Evolutionary conservation across 768 basidiomycete species (phyloP), one percentile per base, ranked within the genome.

Genomic region (Phylloporus arenicola): DNA sequence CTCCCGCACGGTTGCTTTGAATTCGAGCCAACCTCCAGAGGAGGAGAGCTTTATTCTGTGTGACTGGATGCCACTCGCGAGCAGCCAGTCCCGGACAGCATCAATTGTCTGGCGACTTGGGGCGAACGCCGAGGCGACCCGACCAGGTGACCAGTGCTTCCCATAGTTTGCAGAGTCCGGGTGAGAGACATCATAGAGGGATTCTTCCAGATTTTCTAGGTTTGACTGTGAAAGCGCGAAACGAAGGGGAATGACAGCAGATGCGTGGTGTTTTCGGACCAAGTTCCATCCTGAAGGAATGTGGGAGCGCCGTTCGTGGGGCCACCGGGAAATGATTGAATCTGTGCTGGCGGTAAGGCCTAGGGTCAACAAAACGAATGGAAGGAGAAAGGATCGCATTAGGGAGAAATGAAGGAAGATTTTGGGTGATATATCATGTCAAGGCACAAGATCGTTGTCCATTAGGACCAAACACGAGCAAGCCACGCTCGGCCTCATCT

Each of bases 181-280:
- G 48, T 74, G 70, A 0, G 77, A 69, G 12, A 78, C 68, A 3
- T 72, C 65, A 52, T 72, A 61, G 35, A 78, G 71, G 41, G 67
- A 57, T 45, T 71, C 68, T 19, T 76, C 74, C 13, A 79, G 53
- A 31, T 62, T 43, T 46, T 72, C 58, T 7, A 74, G 48, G 52
- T 79, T 76, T 38, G 59, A 60, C 57, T 79, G 77, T 7, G 56
- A 54, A 6, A 78, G 69, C 0, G 75, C 77, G 38, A 78, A 70
- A 41, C 75, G 75, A 31, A 78, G 61, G 11, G 76, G 77, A 24
- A 78, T 52, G 3, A 66, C 50, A 17, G 64, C 60, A 38, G 65
- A 50, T 9, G 70, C 19, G 31, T 69, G 56, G 19, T 69, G 62
- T 4, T 64, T 68, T 27, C 68, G 64, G 16, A 63, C 45, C 3